A percentile compares a stretch with the other conserved stretches of the same genome.
phyloP scores from a whole-genome alignment of 1,139 yeast genomes.

The Saccharomyces pastorianus region DNA sequence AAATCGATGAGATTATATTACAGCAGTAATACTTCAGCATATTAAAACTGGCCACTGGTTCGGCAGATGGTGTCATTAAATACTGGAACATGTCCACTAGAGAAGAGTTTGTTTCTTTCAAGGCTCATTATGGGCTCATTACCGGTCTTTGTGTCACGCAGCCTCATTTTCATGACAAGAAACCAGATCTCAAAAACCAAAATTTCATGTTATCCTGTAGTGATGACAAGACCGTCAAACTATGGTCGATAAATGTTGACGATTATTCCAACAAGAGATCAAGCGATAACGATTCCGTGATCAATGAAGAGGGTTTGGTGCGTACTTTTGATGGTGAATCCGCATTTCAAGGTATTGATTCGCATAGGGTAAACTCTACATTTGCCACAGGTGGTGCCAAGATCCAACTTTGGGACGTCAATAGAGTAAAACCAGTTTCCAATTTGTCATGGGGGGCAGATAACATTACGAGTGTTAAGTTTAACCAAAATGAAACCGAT shows the following conservation, averaged over 20 bases:
- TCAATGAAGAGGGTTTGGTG: slow-evolving; percentile 40
- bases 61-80: slow-evolving; percentile 92
- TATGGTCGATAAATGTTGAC: slow-evolving; percentile 53
- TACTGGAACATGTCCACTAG: slow-evolving; percentile 80
- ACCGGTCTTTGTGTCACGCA: slow-evolving; percentile 64
- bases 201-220: slow-evolving; percentile 73
- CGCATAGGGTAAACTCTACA: slow-evolving; percentile 61
- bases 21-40: neutral
- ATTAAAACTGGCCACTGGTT: slow-evolving; percentile 83
- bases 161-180: slow-evolving; percentile 15
- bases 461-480: slow-evolving; percentile 70
- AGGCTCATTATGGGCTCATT: slow-evolving; percentile 88
- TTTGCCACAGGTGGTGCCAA: slow-evolving; percentile 92
- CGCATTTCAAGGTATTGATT: slow-evolving; percentile 80
- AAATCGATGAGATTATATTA: neutral
- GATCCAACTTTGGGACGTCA: slow-evolving; percentile 84
- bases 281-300: slow-evolving; percentile 23
- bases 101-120: slow-evolving; percentile 65
- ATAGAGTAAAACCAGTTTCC: slow-evolving; percentile 66
- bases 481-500: slow-evolving; percentile 85
- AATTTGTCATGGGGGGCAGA: slow-evolving; percentile 95
- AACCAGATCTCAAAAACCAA: slow-evolving; percentile 40
- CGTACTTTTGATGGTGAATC: slow-evolving; percentile 80
- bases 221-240: slow-evolving; percentile 78
- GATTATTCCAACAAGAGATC: slow-evolving; percentile 35